Base-by-base conservation (phyloP, 768 basidiomycete species). In the Suillus spraguei region DNA sequence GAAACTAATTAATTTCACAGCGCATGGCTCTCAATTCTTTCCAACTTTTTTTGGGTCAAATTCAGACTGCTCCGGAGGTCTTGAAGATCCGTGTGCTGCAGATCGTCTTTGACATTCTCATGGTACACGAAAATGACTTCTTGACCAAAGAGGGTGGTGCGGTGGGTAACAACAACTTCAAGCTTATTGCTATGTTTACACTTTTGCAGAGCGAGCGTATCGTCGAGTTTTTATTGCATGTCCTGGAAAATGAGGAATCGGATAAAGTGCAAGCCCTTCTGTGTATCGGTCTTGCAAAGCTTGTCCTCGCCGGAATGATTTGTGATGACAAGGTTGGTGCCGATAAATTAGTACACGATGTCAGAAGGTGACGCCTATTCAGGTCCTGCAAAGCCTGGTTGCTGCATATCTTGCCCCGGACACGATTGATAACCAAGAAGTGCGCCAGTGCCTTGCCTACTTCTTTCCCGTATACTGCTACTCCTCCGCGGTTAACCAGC, bases 401-500 rank as follows among this genome's bases (percentile, higher is more conserved):
- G 70, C 85, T 28, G 79, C 85, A 5, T 98, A 92, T 74, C 81
- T 97, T 56, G 91, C 91, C 0, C 92, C 93, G 1, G 84, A 89
- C 60, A 97, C 93, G 2, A 82, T 78, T 17, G 85, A 87, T 35
- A 98, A 97, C 69, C 89, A 92, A 64, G 85, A 90, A 61, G 80
- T 98, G 20, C 84, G 93, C 47, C 96, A 98, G 73, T 94, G 90
- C 69, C 76, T 97, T 44, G 83, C 89, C 4, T 92, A 90, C 73
- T 97, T 97, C 81, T 88, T 96, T 76, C 91, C 87, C 2, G 86
- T 88, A 0, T 97, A 90, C 71, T 92, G 92, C 74, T 93, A 88
- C 75, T 92, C 93, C n/a, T 88, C 89, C 0, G 73, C 83, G 6
- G 68, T 68, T 24, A 92, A 96, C 69, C 95, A 97, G 74, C 74